Conservation (phyloP, 108 stramenopile species). For the Thalassiosira profunda region DNA sequence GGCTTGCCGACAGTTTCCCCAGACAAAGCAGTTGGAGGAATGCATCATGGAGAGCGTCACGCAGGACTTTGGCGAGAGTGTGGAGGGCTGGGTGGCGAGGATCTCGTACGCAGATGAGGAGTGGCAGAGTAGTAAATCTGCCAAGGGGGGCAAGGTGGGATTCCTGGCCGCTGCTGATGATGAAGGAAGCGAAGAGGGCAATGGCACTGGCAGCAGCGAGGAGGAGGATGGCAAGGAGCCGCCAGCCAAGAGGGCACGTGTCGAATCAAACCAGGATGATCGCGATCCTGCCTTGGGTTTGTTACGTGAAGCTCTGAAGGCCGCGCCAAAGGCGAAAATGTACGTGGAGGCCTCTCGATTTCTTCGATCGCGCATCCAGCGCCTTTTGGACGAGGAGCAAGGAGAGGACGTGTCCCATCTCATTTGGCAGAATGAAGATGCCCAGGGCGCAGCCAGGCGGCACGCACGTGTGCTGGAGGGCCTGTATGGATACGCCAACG, state of each 20-base stretch:
- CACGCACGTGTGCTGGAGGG: constrained; percentile 33
- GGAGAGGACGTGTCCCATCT: constrained; percentile 21
- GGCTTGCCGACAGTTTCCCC: constrained; percentile 70
- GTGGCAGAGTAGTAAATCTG: constrained; percentile 13
- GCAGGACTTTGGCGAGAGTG: constrained; percentile 61
- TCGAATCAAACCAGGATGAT: neutral
- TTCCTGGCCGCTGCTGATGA: constrained; percentile 10
- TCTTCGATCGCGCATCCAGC: constrained; percentile 40
- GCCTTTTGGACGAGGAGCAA: constrained; percentile 6
- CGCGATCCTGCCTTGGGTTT: constrained; percentile 52
- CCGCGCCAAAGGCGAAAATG: constrained; percentile 65
- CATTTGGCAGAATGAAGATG: constrained; percentile 20
- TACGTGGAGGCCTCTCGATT: constrained; percentile 63
- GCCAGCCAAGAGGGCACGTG: constrained; percentile 46
- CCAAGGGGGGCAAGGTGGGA: constrained; percentile 3
- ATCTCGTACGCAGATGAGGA: constrained; percentile 50
- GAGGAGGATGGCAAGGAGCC: constrained; percentile 11
- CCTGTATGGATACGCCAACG: constrained; percentile 24
- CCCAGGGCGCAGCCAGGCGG: constrained; percentile 17
- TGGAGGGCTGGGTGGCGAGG: constrained; percentile 86
- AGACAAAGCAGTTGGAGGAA: constrained; percentile 58
- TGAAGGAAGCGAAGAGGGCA: constrained; percentile 15
- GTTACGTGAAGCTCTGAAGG: constrained; percentile 60
- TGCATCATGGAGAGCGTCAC: constrained; percentile 58
- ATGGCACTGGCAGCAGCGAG: neutral